Percentiles rank a stretch among this genome's conserved stretches.
These are phyloP conservation scores for Noccaea bulbosa DNA, from an alignment of 345 rosid genomes.

Conservation along the genomic window DNA sequence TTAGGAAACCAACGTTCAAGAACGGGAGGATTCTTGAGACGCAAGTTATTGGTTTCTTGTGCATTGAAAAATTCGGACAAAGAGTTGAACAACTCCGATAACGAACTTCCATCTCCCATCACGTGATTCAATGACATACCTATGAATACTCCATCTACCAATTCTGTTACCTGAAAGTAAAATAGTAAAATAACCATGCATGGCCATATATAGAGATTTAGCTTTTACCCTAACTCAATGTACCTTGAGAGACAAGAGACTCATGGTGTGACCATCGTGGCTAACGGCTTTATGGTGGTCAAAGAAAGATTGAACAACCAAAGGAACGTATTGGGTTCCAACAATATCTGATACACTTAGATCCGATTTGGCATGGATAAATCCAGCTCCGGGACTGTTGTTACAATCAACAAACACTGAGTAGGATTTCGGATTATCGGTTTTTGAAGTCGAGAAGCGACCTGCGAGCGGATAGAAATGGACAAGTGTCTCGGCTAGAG, in stretches of 20 bases:
- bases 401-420: constrained; percentile 58
- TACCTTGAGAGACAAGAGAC: constrained; percentile 64
- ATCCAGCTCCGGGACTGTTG: constrained; percentile 73
- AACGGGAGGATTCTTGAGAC: constrained; percentile 55
- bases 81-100: constrained; percentile 69
- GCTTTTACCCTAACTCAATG: not conserved
- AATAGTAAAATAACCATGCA: not conserved
- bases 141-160: constrained; percentile 72
- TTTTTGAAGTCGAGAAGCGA: constrained; percentile 48
- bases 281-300: constrained; percentile 64
- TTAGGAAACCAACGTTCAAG: constrained; percentile 41
- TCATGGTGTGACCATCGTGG: constrained; percentile 60
- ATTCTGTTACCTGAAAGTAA: constrained; percentile 56
- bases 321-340: constrained; percentile 57
- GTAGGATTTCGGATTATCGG: constrained; percentile 44
- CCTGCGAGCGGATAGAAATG: constrained; percentile 77
- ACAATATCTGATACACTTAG: constrained; percentile 52
- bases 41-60: constrained; percentile 15
- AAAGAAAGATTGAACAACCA: constrained; percentile 65
- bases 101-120: constrained; percentile 70
- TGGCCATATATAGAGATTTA: too few relatives aligned
- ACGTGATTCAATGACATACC: constrained; percentile 69
- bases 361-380: constrained; percentile 56
- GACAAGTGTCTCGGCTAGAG: constrained; percentile 59
- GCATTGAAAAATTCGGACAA: constrained; percentile 68